Evolutionary conservation across 768 basidiomycete genomes (phyloP).

Genomic region (Termitomyces sp.): DNA sequence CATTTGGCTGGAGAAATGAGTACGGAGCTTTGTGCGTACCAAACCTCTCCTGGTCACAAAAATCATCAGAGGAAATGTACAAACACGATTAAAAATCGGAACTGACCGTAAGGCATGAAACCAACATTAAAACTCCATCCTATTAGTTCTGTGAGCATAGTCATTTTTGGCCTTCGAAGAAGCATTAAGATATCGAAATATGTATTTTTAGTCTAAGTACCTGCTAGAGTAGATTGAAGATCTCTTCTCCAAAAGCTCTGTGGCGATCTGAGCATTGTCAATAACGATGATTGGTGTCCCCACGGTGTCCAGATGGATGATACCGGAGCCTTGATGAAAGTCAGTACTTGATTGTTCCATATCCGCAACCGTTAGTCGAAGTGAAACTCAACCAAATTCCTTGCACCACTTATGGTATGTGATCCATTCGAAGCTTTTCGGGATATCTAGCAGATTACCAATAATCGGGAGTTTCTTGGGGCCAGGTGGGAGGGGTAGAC

Average conservation of each 20-base stretch:
- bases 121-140: conserved; percentile 17
- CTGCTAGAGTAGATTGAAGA: conserved; percentile 17
- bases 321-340: not conserved
- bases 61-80: not conserved
- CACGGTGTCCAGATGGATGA: not conserved
- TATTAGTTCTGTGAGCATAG: conserved; percentile 22
- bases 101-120: conserved; percentile 14
- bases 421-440: not conserved
- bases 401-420: not conserved
- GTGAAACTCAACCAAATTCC: not conserved
- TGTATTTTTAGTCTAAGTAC: not conserved
- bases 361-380: too few relatives aligned
- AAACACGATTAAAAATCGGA: not conserved
- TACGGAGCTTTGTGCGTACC: not conserved
- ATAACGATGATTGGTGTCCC: not conserved
- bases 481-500: not conserved
- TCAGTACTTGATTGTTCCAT: not conserved
- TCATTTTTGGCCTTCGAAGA: not conserved
- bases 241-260: conserved; percentile 21
- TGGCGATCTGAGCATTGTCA: not conserved
- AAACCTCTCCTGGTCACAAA: conserved; percentile 2
- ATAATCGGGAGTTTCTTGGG: not conserved
- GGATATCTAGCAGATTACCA: not conserved
- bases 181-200: too few relatives aligned
- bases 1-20: not conserved